Evolutionary conservation across 2,329 filamentous ascomycete species (phyloP).

Genomic region (Colletotrichum higginsianum): DNA sequence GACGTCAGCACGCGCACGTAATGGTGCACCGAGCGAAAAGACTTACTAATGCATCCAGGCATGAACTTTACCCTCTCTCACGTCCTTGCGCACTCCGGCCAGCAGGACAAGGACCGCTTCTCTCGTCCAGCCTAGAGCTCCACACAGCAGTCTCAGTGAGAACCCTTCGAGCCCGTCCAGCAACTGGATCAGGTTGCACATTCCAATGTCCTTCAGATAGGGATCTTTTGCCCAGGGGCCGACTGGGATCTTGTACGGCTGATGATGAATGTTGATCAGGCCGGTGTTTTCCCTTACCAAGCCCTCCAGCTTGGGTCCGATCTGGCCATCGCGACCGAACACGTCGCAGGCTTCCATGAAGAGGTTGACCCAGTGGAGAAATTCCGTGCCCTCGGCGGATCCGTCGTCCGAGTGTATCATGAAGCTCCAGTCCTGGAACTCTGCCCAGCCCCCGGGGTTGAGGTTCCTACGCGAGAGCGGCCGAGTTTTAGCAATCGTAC

Average conservation of each 20-base stretch:
- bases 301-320: background rate
- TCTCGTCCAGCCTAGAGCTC: conserved; percentile 49
- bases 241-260: conserved; percentile 65
- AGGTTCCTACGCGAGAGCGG: conserved; percentile 58
- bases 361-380: conserved; percentile 57
- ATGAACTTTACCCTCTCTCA: conserved; percentile 48
- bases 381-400: conserved; percentile 56
- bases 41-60: conserved; percentile 46
- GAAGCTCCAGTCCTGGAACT: conserved; percentile 66
- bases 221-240: conserved; percentile 69
- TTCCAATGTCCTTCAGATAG: conserved; percentile 57
- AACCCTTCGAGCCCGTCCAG: conserved; percentile 47
- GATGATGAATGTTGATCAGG: conserved; percentile 61
- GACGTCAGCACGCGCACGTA: background rate
- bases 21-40: fast-evolving
- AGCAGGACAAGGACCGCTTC: conserved; percentile 49
- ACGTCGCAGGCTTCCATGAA: background rate
- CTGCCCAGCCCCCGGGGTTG: conserved; percentile 68
- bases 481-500: conserved; percentile 43
- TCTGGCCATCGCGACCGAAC: background rate
- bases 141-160: conserved; percentile 49
- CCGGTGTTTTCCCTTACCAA: background rate
- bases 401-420: conserved; percentile 49
- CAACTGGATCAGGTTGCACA: conserved; percentile 35
- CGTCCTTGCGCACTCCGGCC: conserved; percentile 48